phyloP scores from a whole-genome alignment of 192 early-diverging fungal genomes.

The Coemansia sp. region DNA sequence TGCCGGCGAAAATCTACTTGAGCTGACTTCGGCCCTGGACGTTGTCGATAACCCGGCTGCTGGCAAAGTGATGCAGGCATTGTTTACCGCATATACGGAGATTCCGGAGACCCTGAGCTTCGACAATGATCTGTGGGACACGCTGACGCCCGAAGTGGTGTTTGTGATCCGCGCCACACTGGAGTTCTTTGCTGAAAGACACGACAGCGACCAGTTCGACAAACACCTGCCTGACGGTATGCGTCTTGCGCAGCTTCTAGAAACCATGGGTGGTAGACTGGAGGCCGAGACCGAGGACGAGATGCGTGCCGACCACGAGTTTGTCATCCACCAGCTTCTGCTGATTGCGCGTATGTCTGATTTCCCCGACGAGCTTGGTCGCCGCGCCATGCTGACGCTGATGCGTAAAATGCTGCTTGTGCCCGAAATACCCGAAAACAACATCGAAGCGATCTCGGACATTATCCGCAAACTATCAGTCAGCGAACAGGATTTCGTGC shows the following conservation, averaged over 20 bases:
- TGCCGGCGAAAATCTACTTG: constrained; percentile 70
- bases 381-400: constrained; percentile 74
- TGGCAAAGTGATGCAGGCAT: constrained; percentile 62
- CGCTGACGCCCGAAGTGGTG: constrained; percentile 57
- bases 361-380: constrained; percentile 87
- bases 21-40: constrained; percentile 72
- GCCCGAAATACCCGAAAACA: constrained; percentile 74
- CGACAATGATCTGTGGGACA: constrained; percentile 55
- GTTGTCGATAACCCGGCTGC: constrained; percentile 69
- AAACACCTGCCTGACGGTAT: constrained; percentile 69
- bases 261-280: constrained; percentile 44
- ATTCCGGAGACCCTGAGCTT: constrained; percentile 65
- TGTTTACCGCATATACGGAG: constrained; percentile 66
- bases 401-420: constrained; percentile 78
- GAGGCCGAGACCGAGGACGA: constrained; percentile 51
- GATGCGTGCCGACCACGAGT: constrained; percentile 48
- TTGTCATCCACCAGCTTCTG: constrained; percentile 62
- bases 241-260: constrained; percentile 52
- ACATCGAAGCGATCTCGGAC: constrained; percentile 74
- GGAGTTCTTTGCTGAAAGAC: constrained; percentile 42
- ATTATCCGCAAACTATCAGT: constrained; percentile 73
- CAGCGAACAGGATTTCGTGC: constrained; percentile 86
- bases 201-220: constrained; percentile 66
- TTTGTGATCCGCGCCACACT: constrained; percentile 53
- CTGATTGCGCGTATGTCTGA: constrained; percentile 74